These are phyloP conservation scores for Dioszegia crocea DNA, from an alignment of 768 basidiomycete genomes.

Conservation along the genomic window DNA sequence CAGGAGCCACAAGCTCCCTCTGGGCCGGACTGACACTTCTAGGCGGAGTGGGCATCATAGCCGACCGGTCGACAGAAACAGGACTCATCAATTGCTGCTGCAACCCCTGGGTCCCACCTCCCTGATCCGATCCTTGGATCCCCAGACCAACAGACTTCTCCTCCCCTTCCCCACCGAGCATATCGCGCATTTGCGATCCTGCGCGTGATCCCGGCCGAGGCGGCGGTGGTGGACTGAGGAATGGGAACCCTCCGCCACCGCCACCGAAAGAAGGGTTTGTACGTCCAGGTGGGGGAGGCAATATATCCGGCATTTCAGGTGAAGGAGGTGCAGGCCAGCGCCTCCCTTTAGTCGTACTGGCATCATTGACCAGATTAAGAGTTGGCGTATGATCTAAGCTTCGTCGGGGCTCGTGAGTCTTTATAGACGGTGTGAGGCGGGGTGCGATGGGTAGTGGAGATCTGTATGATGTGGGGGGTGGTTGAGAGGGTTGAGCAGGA, in stretches of 20 bases:
- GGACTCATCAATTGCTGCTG: slow-evolving; percentile 4
- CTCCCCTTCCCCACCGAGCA: not conserved
- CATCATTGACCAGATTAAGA: slow-evolving; percentile 20
- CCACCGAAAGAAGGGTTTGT: not conserved
- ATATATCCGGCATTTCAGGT: slow-evolving; percentile 30
- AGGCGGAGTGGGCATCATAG: no score
- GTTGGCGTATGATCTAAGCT: slow-evolving; percentile 36
- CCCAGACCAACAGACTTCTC: not conserved
- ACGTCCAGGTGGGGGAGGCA: slow-evolving; percentile 12
- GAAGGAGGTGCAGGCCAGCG: slow-evolving; percentile 42
- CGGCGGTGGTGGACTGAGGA: slow-evolving; percentile 34
- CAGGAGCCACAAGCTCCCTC: not conserved
- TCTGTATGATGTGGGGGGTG: not conserved
- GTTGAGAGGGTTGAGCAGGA: not conserved
- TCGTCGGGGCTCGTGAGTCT: slow-evolving; percentile 4
- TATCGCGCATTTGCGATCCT: not conserved
- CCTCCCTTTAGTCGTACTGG: slow-evolving; percentile 25
- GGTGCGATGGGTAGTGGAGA: slow-evolving; percentile 3
- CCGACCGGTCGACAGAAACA: not conserved
- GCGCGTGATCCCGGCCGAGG: slow-evolving; percentile 21
- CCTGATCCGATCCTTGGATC: not conserved
- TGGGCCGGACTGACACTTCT: not conserved
- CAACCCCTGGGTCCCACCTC: not conserved
- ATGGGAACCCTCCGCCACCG: slow-evolving; percentile 18
- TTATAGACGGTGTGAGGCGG: not conserved